Evolutionary conservation across 2,329 filamentous ascomycete genomes (phyloP), one percentile per base, ranked within the genome.

Genomic region (Fusarium mangiferae): DNA sequence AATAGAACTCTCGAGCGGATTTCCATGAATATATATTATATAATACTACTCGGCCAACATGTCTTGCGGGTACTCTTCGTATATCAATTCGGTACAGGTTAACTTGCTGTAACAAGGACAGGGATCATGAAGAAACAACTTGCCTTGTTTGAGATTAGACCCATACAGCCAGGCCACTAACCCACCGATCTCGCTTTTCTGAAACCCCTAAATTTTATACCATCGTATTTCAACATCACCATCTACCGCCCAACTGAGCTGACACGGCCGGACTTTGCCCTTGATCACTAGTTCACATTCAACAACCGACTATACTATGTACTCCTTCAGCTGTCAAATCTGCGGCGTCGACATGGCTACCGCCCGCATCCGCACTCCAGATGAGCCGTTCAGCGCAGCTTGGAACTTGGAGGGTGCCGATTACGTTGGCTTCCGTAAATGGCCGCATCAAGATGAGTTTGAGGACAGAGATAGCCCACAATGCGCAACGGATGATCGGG

Each of bases 341-440:
- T 67, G 65, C 33, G 30, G 51, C 8, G 52, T 67, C 5, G 62
- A 67, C 45, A 51, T 67, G 33, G 52, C 65, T 14, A 41, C 15
- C 7, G 65, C 65, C 20, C 65, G 65, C 14, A 67, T 67, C 17
- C 62, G 65, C 17, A 67, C 62, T 2, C 20, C 45, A 1, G 14
- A 46, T 1, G 65, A 67, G 15, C 52, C 62, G 20, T n/a, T 14
- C 0, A 36, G 13, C n/a, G 65, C 65, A 9, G 62, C 65, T 1
- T 67, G 65, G 65, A 41, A 45, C 1, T 26, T 36, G 6, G 44
- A 67, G 7, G 65, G 65, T 4, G 62, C 52, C 1, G 33, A 51
- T 9, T 67, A 60, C 7, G 12, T 60, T 1, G 33, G 52, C 7
- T 67, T 66, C 17, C 4, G 8, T 20, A 1, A 28, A 1, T 44